Evolutionary conservation across 768 basidiomycete species (phyloP).

Genomic region (Russula abietina): DNA sequence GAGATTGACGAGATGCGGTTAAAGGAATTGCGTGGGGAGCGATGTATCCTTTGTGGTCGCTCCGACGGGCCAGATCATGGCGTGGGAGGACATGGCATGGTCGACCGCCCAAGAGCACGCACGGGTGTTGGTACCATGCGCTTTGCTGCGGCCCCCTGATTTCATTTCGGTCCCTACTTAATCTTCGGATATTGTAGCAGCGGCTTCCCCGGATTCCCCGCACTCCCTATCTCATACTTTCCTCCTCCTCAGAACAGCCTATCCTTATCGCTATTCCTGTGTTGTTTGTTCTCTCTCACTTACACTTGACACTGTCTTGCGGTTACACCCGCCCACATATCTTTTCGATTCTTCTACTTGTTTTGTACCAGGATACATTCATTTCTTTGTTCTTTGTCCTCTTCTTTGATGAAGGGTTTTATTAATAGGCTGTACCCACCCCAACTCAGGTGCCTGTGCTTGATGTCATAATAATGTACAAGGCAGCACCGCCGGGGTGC

Average conservation of each 20-base stretch:
- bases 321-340: background rate
- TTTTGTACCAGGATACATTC: slow-evolving; percentile 14
- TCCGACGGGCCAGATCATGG: slow-evolving; percentile 29
- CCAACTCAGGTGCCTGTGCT: background rate
- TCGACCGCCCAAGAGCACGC: slow-evolving; percentile 60
- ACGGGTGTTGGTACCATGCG: slow-evolving; percentile 55
- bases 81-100: slow-evolving; percentile 34
- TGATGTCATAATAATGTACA: background rate
- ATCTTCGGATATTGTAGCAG: slow-evolving; percentile 1
- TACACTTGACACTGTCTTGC: background rate
- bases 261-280: slow-evolving; percentile 20
- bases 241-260: background rate
- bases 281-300: background rate
- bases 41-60: slow-evolving; percentile 60
- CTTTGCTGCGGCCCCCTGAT: slow-evolving; percentile 50
- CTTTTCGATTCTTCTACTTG: background rate
- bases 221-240: background rate
- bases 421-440: slow-evolving; percentile 4
- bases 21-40: slow-evolving; percentile 35
- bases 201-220: background rate
- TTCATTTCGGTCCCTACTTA: slow-evolving; percentile 7
- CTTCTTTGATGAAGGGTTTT: background rate
- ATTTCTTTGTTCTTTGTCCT: slow-evolving; percentile 3
- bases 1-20: slow-evolving; percentile 56
- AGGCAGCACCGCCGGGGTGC: too few relatives aligned